Evolutionary conservation across 441 rosid species (phyloP), one percentile per base, ranked within the genome.

Genomic region (Erodium trifolium): DNA sequence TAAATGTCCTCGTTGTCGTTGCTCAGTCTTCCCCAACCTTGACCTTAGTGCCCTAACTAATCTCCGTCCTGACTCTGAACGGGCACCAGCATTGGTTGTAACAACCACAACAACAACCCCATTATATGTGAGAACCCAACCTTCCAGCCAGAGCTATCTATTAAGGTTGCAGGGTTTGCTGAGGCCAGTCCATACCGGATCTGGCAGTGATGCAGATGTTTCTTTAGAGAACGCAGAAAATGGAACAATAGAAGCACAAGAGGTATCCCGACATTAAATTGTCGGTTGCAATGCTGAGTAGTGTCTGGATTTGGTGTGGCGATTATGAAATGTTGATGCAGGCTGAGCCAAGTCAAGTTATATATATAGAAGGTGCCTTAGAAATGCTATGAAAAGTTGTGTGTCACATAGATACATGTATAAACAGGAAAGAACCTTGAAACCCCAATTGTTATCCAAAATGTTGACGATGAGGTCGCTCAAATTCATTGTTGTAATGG

Each of bases 1-100:
- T 67, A 95, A 95, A 75, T 95, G 98, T 76, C 99, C 99, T n/a
- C 82, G 99, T 35, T 95, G 99, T 67, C 97, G 99, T 5, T 84
- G 87, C 82, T 89, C 95, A 0, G 97, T 92, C 77, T 95, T 95
- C 82, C 99, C 98, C 0, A 90, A 92, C 76, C 97, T 95, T 1
- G 98, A 92, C 80, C 97, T 95, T 39, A 95, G 97, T 27, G 99
- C 99, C 55, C 75, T 95, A 64, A 84, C 97, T 41, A 89, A 87
- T 76, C 83, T 95, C 69, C 88, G 86, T 71, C 63, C 96, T 3
- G 97, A 86, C 66, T 80, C 87, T 27, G 88, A 86, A 72, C 80
- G 80, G 63, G 79, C 85, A 57, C 74, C 84, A 5, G 72, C 82
- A 23, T 69, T 75, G 8, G 75, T 81, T 29, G 75, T 23, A 23